phyloP scores from a whole-genome alignment of 352 stramenopile species.

The Pythium aristosporum region DNA sequence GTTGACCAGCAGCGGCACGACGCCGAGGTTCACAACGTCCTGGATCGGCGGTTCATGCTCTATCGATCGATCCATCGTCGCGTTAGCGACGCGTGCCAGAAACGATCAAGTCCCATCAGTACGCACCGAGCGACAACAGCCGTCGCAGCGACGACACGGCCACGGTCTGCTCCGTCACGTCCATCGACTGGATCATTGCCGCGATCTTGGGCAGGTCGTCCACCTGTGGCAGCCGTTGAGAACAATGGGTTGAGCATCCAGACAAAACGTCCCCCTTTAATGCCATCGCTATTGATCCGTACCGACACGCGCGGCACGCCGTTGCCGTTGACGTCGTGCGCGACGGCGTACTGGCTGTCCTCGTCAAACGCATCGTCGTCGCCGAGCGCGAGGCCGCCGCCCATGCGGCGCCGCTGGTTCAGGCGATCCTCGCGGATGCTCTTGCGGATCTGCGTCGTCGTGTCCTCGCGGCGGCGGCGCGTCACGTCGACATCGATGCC shows the following conservation, averaged over 20 bases:
- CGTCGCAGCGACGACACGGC: conserved; percentile 96
- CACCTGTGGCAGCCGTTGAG: conserved; percentile 55
- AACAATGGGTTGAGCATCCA: too few species aligned
- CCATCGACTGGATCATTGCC: conserved; percentile 92
- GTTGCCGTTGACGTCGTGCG: conserved; percentile 5
- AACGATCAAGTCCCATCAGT: background rate
- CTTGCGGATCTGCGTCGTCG: conserved; percentile 87
- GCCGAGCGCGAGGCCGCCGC: conserved; percentile 13
- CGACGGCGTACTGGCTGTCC: conserved; percentile 12
- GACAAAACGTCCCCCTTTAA: background rate
- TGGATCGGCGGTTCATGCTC: conserved; percentile 98
- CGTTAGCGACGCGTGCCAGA: background rate
- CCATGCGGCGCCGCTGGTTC: conserved; percentile 83
- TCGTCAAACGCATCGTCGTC: conserved; percentile 27
- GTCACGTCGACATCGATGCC: conserved; percentile 80
- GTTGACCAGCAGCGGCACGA: conserved; percentile 97
- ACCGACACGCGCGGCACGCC: conserved; percentile 22
- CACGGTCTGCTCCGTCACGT: conserved; percentile 91
- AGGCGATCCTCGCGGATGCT: conserved; percentile 81
- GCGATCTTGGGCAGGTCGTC: conserved; percentile 95
- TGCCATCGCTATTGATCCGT: conserved; percentile 1
- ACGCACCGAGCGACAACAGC: conserved; percentile 94
- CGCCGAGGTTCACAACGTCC: conserved; percentile 96
- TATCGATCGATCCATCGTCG: conserved; percentile 27
- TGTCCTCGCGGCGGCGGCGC: conserved; percentile 76